Percentiles rank a stretch among this genome's conserved stretches.
Evolutionary conservation across 1,284 basidiomycete genomes (phyloP).

Genomic region (Austropuccinia psidii): DNA sequence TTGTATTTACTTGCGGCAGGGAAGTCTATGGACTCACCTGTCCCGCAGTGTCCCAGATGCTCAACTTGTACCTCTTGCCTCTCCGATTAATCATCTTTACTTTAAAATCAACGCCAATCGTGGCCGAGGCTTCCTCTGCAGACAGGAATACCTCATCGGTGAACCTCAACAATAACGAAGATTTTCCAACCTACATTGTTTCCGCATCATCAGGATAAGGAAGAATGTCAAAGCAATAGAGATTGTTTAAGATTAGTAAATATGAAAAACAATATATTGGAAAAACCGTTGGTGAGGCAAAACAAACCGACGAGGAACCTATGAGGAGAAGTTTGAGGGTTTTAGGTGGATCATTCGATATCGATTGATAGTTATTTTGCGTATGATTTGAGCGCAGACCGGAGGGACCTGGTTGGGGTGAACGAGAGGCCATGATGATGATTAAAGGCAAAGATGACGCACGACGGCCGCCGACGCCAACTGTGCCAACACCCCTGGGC

Average conservation of each 20-base stretch:
- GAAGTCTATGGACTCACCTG: too few species aligned
- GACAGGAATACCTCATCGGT: constrained; percentile 93
- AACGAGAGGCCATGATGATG: constrained; percentile 26
- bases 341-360: constrained; percentile 22
- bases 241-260: not conserved
- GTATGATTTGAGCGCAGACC: not conserved
- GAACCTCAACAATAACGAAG: constrained; percentile 81
- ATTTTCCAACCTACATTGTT: constrained; percentile 46
- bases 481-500: too few species aligned
- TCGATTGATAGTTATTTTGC: not conserved
- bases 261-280: not conserved
- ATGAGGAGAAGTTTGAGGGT: constrained; percentile 35
- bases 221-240: not conserved
- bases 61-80: constrained; percentile 54
- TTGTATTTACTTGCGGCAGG: too few species aligned
- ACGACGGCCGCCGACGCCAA: too few species aligned
- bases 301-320: constrained; percentile 25
- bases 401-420: constrained; percentile 30
- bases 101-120: constrained; percentile 63
- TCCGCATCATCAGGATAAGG: not conserved
- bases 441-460: not conserved
- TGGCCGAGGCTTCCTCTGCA: constrained; percentile 87
- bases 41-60: constrained; percentile 71
- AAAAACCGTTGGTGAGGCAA: not conserved
- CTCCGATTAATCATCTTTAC: constrained; percentile 52